A percentile compares a stretch with the other conserved stretches of the same genome.
These are phyloP conservation scores for Naganishia vaughanmartiniae DNA, from an alignment of 768 basidiomycete species.

Conservation along the genomic window DNA sequence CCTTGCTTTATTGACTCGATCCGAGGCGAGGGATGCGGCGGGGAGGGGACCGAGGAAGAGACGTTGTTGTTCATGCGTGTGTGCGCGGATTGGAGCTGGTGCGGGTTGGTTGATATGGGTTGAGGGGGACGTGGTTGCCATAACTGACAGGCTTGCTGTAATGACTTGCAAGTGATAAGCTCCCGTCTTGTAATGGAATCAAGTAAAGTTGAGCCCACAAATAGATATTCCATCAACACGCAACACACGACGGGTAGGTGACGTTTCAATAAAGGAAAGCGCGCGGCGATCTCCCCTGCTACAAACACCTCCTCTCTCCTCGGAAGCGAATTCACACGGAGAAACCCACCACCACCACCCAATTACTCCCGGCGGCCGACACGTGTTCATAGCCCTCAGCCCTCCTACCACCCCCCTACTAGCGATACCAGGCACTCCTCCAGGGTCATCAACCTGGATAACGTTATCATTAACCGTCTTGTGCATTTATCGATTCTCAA, in stretches of 20 bases:
- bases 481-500: neutral
- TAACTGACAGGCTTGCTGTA: neutral
- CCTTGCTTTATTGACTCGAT: neutral
- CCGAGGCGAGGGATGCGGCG: too few species aligned
- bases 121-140: neutral
- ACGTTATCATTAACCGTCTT: neutral
- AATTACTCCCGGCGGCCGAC: neutral
- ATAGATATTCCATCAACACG: neutral
- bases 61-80: neutral
- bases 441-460: too few species aligned
- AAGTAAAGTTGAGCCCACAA: neutral
- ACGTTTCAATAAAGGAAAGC: neutral
- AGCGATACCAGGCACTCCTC: too few species aligned
- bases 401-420: too few species aligned
- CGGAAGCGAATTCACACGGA: too few species aligned
- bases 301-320: too few species aligned
- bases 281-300: too few species aligned
- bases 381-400: too few species aligned
- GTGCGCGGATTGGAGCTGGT: neutral
- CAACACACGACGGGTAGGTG: too few species aligned
- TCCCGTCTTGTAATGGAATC: too few species aligned
- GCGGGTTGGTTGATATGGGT: neutral
- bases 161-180: too few species aligned
- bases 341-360: too few species aligned
- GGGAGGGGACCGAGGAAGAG: slow-evolving; percentile 19